Conservation (phyloP, 2,329 filamentous ascomycete genomes). For the Colletotrichum orbiculare region DNA sequence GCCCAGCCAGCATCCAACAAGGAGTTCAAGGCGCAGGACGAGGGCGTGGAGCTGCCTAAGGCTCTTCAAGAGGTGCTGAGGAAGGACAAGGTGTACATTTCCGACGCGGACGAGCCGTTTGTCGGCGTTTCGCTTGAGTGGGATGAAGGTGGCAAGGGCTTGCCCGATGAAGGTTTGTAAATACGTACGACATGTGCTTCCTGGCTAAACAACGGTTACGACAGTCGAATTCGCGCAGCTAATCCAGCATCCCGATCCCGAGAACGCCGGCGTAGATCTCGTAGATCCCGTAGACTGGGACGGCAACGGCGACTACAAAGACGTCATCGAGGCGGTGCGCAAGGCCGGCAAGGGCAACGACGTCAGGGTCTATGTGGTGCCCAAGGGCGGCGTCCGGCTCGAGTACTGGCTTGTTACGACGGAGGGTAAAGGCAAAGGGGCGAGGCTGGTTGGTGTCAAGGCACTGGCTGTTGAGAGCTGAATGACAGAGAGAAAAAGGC, state of each 20-base stretch:
- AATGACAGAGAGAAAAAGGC: neutral
- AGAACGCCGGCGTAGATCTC: conserved; percentile 70
- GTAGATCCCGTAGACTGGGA: conserved; percentile 80
- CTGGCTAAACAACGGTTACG: neutral
- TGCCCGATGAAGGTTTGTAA: conserved; percentile 71
- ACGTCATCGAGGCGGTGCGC: conserved; percentile 75
- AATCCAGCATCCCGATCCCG: conserved; percentile 66
- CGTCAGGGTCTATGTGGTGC: conserved; percentile 80
- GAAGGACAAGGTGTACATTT: conserved; percentile 75
- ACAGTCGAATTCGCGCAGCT: conserved; percentile 71
- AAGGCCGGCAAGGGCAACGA: conserved; percentile 72
- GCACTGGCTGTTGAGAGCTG: conserved; percentile 80
- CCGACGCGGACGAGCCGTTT: conserved; percentile 89
- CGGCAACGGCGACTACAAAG: conserved; percentile 73
- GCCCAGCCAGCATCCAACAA: conserved; percentile 43
- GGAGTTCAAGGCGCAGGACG: conserved; percentile 64
- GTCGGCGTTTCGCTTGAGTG: conserved; percentile 78
- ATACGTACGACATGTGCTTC: neutral
- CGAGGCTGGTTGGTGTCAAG: conserved; percentile 80
- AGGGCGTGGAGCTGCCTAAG: conserved; percentile 69
- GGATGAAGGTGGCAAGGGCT: conserved; percentile 58
- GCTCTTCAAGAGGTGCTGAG: conserved; percentile 62
- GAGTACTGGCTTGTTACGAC: conserved; percentile 85
- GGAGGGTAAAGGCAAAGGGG: conserved; percentile 64
- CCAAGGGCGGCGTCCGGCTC: conserved; percentile 68